Base-by-base conservation (phyloP, 208 protist genomes). In the Phytomonas francai region DNA sequence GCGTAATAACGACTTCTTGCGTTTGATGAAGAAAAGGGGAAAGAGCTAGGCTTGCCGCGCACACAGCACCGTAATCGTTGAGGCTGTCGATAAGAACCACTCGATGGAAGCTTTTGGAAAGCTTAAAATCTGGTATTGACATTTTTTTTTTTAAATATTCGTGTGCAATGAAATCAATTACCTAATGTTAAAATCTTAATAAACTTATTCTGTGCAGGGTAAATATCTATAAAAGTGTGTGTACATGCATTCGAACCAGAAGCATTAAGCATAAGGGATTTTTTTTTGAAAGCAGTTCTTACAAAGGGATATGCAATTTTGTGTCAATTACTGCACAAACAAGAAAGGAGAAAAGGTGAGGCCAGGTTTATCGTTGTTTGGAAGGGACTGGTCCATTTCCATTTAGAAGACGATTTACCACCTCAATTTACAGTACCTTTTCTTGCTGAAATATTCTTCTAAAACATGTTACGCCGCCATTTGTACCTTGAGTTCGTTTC, bases 21-120 rank as follows among this genome's bases (percentile, higher is more conserved):
- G 62, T 19, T 28, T 59, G 59, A 45, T 49, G 56, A 28, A 78
- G 51, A 59, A 78, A 69, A n/a, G 68, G 73, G 2, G 73, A 74
- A 25, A 60, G 33, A 25, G 73, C 73, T 54, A 78, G 42, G 16
- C 45, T 29, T n/a, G 63, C 69, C 14, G 60, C 73, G 32, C 29
- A 63, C 34, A 66, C 42, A 36, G 57, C 68, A 29, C 71, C 71
- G 59, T 67, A 71, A 54, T 45, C 30, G 65, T 49, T 32, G 59
- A 71, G 32, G 29, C 71, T 56, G 45, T 57, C 65, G 12, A 71
- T 33, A 25, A 76, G 9, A 30, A 76, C 33, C 59, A 76, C 51
- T 14, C 65, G 71, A 11, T 65, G 0, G 8, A 69, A n/a, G 19
- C 9, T 31, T 30, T 74, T 66, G 27, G 64, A 51, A 28, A 74